phyloP scores from a whole-genome alignment of 768 basidiomycete species.

The Psilocybe sp. region DNA sequence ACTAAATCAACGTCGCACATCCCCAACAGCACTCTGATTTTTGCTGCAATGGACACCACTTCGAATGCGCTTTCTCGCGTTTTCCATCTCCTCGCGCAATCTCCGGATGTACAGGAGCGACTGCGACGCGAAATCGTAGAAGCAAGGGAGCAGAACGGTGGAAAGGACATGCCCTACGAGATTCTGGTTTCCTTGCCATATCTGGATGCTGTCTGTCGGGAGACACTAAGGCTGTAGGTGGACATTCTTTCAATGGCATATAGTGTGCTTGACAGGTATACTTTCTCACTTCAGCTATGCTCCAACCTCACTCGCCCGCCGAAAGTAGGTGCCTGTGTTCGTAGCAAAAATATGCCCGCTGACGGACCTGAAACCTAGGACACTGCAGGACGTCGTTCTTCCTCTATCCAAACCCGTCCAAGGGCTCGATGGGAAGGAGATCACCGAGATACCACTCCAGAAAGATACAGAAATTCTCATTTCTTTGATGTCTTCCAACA shows the following conservation, averaged over 20 bases:
- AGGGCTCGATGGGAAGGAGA: slow-evolving; percentile 28
- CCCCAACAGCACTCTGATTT: no score
- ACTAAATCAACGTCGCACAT: no score
- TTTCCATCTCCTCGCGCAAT: slow-evolving; percentile 23
- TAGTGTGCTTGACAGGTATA: no score
- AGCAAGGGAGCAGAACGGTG: slow-evolving; percentile 17
- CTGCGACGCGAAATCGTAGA: slow-evolving; percentile 19
- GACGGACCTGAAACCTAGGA: no score
- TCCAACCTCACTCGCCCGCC: no score
- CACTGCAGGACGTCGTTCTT: slow-evolving; percentile 23
- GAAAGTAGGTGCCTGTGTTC: no score
- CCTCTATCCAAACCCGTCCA: slow-evolving; percentile 44
- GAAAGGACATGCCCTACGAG: slow-evolving; percentile 27
- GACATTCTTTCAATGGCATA: background rate
- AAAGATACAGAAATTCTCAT: slow-evolving; percentile 35
- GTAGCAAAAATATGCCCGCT: no score
- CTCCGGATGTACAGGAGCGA: no score
- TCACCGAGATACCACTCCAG: slow-evolving; percentile 33
- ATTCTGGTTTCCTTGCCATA: slow-evolving; percentile 26
- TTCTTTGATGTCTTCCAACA: slow-evolving; percentile 28
- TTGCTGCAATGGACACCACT: no score
- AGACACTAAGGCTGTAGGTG: slow-evolving; percentile 28
- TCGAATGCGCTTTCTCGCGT: slow-evolving; percentile 9
- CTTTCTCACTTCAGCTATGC: no score
- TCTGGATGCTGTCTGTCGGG: slow-evolving; percentile 32